Evolutionary conservation across 73 alveolate genomes (phyloP).

Genomic region (Paramecium sexaurelia): DNA sequence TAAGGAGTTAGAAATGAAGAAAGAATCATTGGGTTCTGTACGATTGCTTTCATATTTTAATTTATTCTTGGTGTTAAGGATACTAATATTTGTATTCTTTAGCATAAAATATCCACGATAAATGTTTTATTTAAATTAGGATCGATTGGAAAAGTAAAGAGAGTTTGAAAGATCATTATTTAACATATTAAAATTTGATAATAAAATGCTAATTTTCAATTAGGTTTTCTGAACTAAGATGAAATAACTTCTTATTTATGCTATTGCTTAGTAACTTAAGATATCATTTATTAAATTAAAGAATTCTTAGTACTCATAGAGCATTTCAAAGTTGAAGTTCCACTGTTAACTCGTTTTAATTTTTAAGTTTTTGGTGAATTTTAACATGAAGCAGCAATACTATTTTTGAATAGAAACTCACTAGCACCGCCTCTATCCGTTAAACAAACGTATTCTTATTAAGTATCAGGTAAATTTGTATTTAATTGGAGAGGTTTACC

Average conservation of each 20-base stretch:
- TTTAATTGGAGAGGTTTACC: background rate
- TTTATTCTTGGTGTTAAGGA: background rate
- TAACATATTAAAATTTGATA: background rate
- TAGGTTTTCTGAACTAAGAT: background rate
- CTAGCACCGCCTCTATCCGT: slow-evolving; percentile 7
- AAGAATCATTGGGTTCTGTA: background rate
- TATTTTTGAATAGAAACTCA: slow-evolving; percentile 24
- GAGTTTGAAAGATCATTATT: slow-evolving; percentile 15
- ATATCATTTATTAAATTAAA: background rate
- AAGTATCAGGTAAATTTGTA: background rate
- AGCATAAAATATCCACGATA: slow-evolving; percentile 36
- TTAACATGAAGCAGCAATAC: background rate
- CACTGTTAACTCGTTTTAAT: background rate
- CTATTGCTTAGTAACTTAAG: background rate
- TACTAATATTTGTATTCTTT: slow-evolving; percentile 11
- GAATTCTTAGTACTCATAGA: background rate
- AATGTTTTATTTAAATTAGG: background rate
- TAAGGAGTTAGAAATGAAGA: background rate
- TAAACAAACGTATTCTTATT: background rate
- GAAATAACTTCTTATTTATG: background rate
- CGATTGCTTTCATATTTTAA: background rate
- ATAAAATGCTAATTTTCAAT: background rate
- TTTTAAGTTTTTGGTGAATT: background rate
- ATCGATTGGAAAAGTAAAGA: slow-evolving; percentile 3
- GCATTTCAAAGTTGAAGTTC: background rate